Base-by-base conservation (phyloP, 371 early-diverging fungal genomes). In the Mucor ambiguus region DNA sequence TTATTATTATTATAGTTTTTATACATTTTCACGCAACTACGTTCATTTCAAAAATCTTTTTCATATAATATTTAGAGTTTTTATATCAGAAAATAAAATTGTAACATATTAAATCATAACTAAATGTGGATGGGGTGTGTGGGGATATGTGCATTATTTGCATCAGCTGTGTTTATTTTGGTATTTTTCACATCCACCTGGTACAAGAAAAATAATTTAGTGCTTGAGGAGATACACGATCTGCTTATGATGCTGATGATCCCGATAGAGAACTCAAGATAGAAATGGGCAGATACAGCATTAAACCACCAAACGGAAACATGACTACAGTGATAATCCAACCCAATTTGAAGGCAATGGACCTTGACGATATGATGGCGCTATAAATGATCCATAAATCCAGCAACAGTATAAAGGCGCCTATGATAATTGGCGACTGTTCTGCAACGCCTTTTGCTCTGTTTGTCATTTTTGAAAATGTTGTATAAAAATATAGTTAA, bases 251-350 rank as follows among this genome's bases (percentile, higher is more conserved):
- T 16, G 28, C 14, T 26, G 24, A 24, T 16, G 28, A 24, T 14
- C 14, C 41, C 18, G 28, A 26, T 32, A 56, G 16, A 56, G 0
- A 20, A 16, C 18, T 52, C 38, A 63, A n/a, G 38, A 55, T 29
- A 44, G 63, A 48, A 3, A 64, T 12, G 16, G 70, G 70, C 30
- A 70, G 28, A 33, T 58, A 70, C n/a, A 70, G 58, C 28, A 70
- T 30, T 14, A 70, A 48, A 16, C 70, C 70, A 22, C 62, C 62
- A 58, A 70, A 66, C 12, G 70, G 70, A 37, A 70, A 70, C 58
- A 70, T 41, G 4, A 57, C n/a, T 22, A 70, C 28, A 7, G 62
- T 55, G 12, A 70, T 35, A n/a, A 55, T 49, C 62, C 66, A 66
- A 14, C 55, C 59, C 6, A 70, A 11, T 46, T 70, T 70, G 24